A percentile compares a stretch with the other conserved stretches of the same genome.
These are phyloP conservation scores for Teunomyces panamensis DNA, from an alignment of 805 yeast genomes.

Conservation along the genomic window DNA sequence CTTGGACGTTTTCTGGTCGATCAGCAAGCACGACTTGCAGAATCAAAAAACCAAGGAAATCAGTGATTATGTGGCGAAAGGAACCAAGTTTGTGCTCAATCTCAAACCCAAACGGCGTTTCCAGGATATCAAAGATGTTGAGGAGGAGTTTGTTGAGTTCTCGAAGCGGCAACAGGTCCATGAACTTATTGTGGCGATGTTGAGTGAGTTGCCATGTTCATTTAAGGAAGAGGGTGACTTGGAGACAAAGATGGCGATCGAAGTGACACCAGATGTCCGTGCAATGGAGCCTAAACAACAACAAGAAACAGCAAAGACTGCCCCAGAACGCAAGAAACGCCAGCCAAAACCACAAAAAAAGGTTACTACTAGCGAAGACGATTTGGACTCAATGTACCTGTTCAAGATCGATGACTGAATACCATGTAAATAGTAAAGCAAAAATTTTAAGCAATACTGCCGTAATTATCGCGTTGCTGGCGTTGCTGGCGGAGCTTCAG, in stretches of 20 bases:
- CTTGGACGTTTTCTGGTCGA: constrained; percentile 55
- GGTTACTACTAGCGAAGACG: constrained; percentile 20
- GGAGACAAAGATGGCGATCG: constrained; percentile 23
- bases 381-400: constrained; percentile 40
- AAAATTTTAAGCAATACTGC: constrained; percentile 21
- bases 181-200: constrained; percentile 21
- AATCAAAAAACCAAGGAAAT: constrained; percentile 56
- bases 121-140: constrained; percentile 6
- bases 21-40: constrained; percentile 48
- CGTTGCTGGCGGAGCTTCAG: constrained; percentile 32
- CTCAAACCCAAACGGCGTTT: constrained; percentile 1
- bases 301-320: background rate
- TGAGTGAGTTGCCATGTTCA: constrained; percentile 30
- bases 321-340: background rate
- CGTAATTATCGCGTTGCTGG: constrained; percentile 19
- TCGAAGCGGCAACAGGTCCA: constrained; percentile 11
- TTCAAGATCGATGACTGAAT: constrained; percentile 36
- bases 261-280: constrained; percentile 10
- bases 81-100: constrained; percentile 1
- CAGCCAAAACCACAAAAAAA: constrained; percentile 5
- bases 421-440: constrained; percentile 4
- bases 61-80: background rate
- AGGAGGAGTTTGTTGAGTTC: constrained; percentile 3
- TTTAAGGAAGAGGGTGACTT: constrained; percentile 25
- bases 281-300: constrained; percentile 3